A percentile compares a stretch with the other conserved stretches of the same genome.
Conservation (phyloP, 805 yeast genomes). For the Kuraishia piskuri region DNA sequence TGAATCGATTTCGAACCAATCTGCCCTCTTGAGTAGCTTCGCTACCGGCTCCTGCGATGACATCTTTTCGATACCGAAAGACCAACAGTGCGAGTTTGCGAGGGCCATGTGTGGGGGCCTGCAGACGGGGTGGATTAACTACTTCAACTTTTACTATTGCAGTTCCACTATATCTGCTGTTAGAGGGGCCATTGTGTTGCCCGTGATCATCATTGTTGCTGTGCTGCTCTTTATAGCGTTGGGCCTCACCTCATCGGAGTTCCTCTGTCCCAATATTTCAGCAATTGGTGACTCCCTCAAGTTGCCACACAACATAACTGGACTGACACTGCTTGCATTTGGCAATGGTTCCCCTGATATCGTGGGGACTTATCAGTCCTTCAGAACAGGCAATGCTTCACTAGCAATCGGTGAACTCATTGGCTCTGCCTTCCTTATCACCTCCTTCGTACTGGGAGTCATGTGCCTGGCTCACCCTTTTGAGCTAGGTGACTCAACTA, state of each 20-base stretch:
- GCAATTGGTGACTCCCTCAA: constrained; percentile 54
- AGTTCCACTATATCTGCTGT: constrained; percentile 6
- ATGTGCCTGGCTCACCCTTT: constrained; percentile 67
- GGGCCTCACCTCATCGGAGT: constrained; percentile 80
- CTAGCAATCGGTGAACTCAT: constrained; percentile 86
- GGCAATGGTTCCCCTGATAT: constrained; percentile 95
- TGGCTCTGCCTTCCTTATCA: constrained; percentile 82
- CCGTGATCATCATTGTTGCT: constrained; percentile 11
- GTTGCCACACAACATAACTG: constrained; percentile 76
- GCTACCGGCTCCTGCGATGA: constrained; percentile 10
- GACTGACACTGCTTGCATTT: constrained; percentile 79
- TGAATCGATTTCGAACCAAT: neutral
- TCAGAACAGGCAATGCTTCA: constrained; percentile 56
- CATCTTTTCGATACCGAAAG: constrained; percentile 11
- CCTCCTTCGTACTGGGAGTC: constrained; percentile 71
- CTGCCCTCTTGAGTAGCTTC: neutral
- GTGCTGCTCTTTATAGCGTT: constrained; percentile 49
- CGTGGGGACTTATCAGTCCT: constrained; percentile 74
- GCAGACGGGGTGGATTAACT: constrained; percentile 18
- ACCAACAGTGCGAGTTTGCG: constrained; percentile 21
- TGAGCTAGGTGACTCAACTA: constrained; percentile 4
- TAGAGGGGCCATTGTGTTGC: constrained; percentile 13
- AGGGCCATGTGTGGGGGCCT: constrained; percentile 16
- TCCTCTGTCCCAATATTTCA: constrained; percentile 72
- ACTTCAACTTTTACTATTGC: constrained; percentile 23